Evolutionary conservation across 1,284 basidiomycete species (phyloP), one percentile per base, ranked within the genome.

Genomic region (Cryptococcus amylolentus): DNA sequence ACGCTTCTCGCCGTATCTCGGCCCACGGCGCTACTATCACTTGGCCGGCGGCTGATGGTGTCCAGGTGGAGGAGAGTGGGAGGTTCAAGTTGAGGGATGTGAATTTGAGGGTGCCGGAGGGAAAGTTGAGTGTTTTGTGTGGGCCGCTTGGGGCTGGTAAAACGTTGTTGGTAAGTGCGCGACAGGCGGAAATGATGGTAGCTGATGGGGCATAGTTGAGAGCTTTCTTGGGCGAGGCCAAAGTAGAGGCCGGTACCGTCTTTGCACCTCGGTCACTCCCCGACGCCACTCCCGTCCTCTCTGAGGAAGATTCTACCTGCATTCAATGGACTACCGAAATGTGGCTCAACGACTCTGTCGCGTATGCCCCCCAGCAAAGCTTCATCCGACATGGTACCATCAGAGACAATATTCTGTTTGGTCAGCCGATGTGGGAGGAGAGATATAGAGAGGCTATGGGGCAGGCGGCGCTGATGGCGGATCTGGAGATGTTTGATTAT

Each of bases 111-210:
- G 41, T 78, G 1, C 74, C 74, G 1, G 41, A 55, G 12, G 67
- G 68, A 1, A 59, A 61, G 49, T 54, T 77, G 42, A 73, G 73
- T 0, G 60, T 79, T 0, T 57, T 78, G n/a, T 74, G 68, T 43
- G 77, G 77, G 1, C 67, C 72, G 0, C 65, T 77, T 3, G 77
- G 76, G 2, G 63, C 73, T 0, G 77, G 77, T 14, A 79, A 79
- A 56, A 73, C 69, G 0, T 60, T 78, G 0, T 60, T 78, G 9
- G 74, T 75, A 37, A 54, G 72, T 67, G 18, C n/a, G 7, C 18
- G 5, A 23, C 37, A 10, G 4, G 1, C 23, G 39, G 12, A 3
- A 18, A 2, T 16, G 13, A 6, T 43, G 10, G 28, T 56, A 63
- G 55, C 27, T 26, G 14, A 35, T 28, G 0, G 6, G 62, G 46